Evolutionary conservation across 2,329 filamentous ascomycete genomes (phyloP), one percentile per base, ranked within the genome.

Genomic region (Herpotrichia juniperi): DNA sequence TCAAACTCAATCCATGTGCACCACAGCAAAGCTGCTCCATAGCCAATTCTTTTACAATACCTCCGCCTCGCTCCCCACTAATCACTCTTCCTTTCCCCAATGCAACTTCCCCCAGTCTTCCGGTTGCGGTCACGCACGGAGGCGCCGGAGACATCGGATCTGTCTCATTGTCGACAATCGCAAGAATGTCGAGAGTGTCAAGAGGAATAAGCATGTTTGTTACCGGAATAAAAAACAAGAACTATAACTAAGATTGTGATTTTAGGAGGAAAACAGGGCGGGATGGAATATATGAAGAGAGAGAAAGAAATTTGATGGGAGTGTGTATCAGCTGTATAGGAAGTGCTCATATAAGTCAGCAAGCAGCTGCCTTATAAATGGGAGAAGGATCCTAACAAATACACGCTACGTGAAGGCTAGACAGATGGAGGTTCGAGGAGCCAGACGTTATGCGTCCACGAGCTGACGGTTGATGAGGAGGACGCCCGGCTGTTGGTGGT

Each of bases 141-240:
- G 77, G 69, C 16, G 76, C 72, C 1, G 77, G 74, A 1, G 81
- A 83, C 51, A 83, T 76, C 3, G 79, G 76, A 57, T 84, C 81
- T 35, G 83, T 69, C 53, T 84, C 81, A 69, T 84, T 81, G 64
- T 83, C 79, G 50, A 84, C 76, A 51, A 84, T 77, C 26, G 82
- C 74, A 4, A 74, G 65, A 21, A 81, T 76, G 28, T 82, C 78
- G 24, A 83, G 70, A 4, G 69, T 65, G 62, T 80, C 78, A n/a
- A 80, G 55, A 55, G 50, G 48, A 26, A 39, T 34, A n/a, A 57
- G 54, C 46, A 49, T 57, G 19, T 3, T 37, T 17, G 4, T 12
- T 7, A 37, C 6, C 12, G 4, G 5, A 5, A 5, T 14, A 34
- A 34, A n/a, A 10, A n/a, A 34, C 5, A 14, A 12, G 26, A 12